Evolutionary conservation across 1,284 basidiomycete species (phyloP), one percentile per base, ranked within the genome.

Genomic region (Melanopsichium pennsylvanicum): DNA sequence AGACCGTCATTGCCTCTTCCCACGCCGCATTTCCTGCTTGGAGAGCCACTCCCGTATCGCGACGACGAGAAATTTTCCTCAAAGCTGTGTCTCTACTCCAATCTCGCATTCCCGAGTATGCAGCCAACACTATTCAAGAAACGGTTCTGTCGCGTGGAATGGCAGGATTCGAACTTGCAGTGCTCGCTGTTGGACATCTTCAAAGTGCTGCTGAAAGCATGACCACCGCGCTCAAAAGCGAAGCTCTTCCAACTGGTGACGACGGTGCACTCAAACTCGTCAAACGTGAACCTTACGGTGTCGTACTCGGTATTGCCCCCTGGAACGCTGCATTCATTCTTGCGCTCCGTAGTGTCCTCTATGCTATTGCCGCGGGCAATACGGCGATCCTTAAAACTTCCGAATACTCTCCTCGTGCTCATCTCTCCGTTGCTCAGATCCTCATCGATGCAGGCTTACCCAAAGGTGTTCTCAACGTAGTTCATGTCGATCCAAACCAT

Each of bases 351-450:
- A 85, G 87, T 0, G 81, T 87, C 32, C 81, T 84, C 4, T 81
- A 85, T 10, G 86, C 88, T 0, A 81, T 89, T 19, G 82, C 88
- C 4, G 86, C 86, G 26, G 88, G 88, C 3, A 89, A 89, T 78
- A 87, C 87, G 0, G 85, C 87, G 3, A 84, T 90, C 1, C 70
- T 88, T 32, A 88, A 87, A 70, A 84, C 85, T 8, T 87, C 86
- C 0, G 88, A 89, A 69, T 79, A 82, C 47, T 85, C 84, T 37
- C 88, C 88, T 0, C 79, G 83, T 4, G 84, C 82, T 8, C 86
- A 87, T 60, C 78, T 83, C 1, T 77, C 86, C 8, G 82, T 86
- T 5, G 83, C 83, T 0, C 85, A 88, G 70, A 64, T 79, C 23
- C 58, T 82, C 5, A 85, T 27, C 29, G 76, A 85, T 64, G 87